Base-by-base conservation (phyloP, 2,329 filamentous ascomycete species). In the Pleurostoma richardsiae region DNA sequence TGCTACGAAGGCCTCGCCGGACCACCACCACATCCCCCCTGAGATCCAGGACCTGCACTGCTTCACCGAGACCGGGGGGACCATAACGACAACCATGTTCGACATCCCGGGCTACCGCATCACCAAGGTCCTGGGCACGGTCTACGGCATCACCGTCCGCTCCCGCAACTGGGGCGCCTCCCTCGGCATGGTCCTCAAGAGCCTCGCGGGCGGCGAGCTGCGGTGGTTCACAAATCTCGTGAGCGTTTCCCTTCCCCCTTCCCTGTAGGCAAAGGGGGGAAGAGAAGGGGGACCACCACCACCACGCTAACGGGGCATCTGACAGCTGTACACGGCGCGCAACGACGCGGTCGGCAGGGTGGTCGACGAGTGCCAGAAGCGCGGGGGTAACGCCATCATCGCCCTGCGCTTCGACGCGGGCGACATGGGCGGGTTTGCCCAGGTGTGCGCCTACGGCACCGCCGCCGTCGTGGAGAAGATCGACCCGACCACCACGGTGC, bases 51-150 rank as follows among this genome's bases (percentile, higher is more conserved):
- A 78, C 52, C 62, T 77, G 6, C 73, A 78, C 60, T 82, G 77
- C 66, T 82, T 80, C 62, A 76, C 77, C 38, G 80, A 83, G 56
- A 83, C 80, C 6, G 72, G 77, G 42, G 80, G 80, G 36, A 70
- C 83, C 46, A 76, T 83, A 52, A 82, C 78, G 1, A 76, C 77
- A 0, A 83, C 80, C 45, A 83, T 82, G 79, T 80, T 77, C 62
- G 79, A 83, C 56, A 64, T 84, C 27, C 80, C 80, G 1, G 79
- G 79, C 6, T 83, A 83, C 43, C 30, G 30, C 5, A 31, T 83
- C 42, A 72, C 75, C 36, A 70, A 69, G 45, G 74, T 82, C 1
- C 72, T 84, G 5, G 80, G 80, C 45, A 73, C 77, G 6, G 74
- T 76, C 60, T 57, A 66, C 57, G 54, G 72, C 60, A 49, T 73